Conservation (phyloP, 179 eudicot genomes). For the Spinacia oleracea region DNA sequence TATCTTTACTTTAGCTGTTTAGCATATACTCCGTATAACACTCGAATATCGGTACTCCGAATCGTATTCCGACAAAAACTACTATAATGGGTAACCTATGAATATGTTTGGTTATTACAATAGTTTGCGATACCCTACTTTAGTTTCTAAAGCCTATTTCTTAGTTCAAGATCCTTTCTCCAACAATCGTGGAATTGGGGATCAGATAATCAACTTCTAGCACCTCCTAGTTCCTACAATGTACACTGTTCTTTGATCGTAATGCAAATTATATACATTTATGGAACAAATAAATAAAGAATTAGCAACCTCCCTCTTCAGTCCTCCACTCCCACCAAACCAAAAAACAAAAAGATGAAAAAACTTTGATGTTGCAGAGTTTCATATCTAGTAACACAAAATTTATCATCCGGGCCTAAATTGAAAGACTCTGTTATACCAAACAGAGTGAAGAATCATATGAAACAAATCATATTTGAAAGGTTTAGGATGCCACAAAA, state of each 20-base stretch:
- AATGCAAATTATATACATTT: neutral
- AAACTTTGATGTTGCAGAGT: neutral
- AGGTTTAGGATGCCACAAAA: conserved; percentile 58
- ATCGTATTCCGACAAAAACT: too few relatives aligned
- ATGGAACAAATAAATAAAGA: neutral
- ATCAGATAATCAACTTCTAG: too few relatives aligned
- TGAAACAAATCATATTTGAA: conserved; percentile 63
- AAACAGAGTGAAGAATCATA: conserved; percentile 63
- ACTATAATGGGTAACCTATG: too few relatives aligned
- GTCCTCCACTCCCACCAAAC: too few relatives aligned
- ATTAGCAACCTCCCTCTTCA: neutral
- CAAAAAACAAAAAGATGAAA: neutral
- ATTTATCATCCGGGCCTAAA: conserved; percentile 24
- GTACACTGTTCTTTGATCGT: neutral
- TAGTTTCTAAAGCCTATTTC: too few relatives aligned
- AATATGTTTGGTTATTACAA: too few relatives aligned
- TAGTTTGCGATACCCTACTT: too few relatives aligned
- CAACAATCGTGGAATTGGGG: too few relatives aligned
- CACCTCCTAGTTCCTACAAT: neutral
- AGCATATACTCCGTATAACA: too few relatives aligned
- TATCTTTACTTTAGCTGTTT: too few relatives aligned
- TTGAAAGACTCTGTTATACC: conserved; percentile 58
- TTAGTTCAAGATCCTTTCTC: too few relatives aligned
- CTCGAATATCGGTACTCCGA: too few relatives aligned
- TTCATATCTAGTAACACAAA: neutral